Evolutionary conservation across 805 yeast genomes (phyloP), one percentile per base, ranked within the genome.

Genomic region (Spathaspora gorwiae): DNA sequence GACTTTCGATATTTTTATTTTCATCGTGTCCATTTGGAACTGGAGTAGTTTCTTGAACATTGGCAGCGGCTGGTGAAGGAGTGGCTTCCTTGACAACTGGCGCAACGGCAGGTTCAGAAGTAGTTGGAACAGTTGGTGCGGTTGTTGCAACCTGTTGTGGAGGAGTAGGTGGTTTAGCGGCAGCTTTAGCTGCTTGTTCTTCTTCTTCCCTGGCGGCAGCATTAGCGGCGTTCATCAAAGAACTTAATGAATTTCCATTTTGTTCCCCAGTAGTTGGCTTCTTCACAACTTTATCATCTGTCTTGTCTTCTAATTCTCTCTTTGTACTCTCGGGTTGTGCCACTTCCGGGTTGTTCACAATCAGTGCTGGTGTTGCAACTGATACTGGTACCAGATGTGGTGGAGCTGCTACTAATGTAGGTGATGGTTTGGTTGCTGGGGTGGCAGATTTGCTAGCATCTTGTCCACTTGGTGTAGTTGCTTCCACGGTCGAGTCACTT

Each of bases 291-390:
- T 60, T 57, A 14, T 58, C 40, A 39, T 68, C 72, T n/a, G 48
- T 46, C 49, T 67, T 68, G 11, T 67, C 72, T 3, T 71, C 75
- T 46, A 71, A 61, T 29, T 68, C 73, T 35, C 64, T 70, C 46
- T 71, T 71, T 19, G 54, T 52, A 14, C 54, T 43, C 7, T 41
- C 19, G 7, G 24, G 24, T 34, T 46, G 9, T 10, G 41, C n/a
- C 19, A 13, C 13, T 13, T n/a, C 43, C 24, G 24, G 24, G n/a
- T 32, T 13, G n/a, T 32, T 13, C 2, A 19, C 24, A 19, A 3
- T 19, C 24, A 19, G 24, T 19, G 24, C 24, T 19, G 24, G 24
- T 24, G 24, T 35, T 36, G 38, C 38, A n/a, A 47, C 27, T 26
- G 35, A 36, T 10, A 32, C 40, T 33, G 12, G 39, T 43, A 7